These are phyloP conservation scores for Quercus parvula DNA, from an alignment of 306 rosid species.

Conservation along the genomic window DNA sequence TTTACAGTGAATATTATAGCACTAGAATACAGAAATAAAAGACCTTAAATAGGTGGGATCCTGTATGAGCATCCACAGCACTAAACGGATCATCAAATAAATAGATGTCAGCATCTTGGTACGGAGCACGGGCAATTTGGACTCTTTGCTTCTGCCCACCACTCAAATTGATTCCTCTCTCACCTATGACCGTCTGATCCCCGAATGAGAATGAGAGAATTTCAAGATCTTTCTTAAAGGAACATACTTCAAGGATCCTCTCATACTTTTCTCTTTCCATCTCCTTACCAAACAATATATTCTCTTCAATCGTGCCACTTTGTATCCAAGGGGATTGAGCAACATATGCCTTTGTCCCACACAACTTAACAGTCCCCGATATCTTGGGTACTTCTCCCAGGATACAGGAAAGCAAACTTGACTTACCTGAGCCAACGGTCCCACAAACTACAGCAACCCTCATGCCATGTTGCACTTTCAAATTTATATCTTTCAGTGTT, in stretches of 20 bases:
- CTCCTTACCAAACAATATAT: conserved; percentile 37
- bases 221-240: conserved; percentile 47
- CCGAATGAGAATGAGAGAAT: conserved; percentile 42
- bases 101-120: conserved; percentile 53
- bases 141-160: conserved; percentile 58
- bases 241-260: conserved; percentile 45
- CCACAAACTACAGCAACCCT: neutral
- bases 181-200: conserved; percentile 56
- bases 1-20: neutral
- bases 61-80: conserved; percentile 58
- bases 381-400: neutral
- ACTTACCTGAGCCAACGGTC: conserved; percentile 13
- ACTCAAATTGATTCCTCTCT: conserved; percentile 57
- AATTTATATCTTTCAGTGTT: neutral
- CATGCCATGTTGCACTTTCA: neutral
- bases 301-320: conserved; percentile 1
- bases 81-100: conserved; percentile 46
- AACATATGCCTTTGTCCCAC: neutral
- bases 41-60: conserved; percentile 48
- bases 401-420: conserved; percentile 5
- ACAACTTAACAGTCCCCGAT: neutral
- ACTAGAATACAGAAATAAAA: neutral
- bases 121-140: conserved; percentile 49
- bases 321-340: neutral
- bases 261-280: conserved; percentile 47